Evolutionary conservation across 2,329 filamentous ascomycete genomes (phyloP).

Genomic region (Penicillium sp.): DNA sequence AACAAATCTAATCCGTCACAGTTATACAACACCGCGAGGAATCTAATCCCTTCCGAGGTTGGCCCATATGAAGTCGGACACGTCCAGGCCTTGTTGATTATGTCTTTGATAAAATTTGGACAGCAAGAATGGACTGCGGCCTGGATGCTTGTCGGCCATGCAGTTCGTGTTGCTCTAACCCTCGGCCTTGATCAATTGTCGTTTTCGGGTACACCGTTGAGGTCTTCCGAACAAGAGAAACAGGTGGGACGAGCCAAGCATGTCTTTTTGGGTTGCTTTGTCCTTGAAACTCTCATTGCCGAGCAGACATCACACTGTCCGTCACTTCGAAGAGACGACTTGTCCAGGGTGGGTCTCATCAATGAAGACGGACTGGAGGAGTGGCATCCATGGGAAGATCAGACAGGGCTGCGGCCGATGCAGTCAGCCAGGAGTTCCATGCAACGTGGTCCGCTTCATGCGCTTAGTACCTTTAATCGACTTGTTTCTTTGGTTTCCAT

Average conservation of each 20-base stretch:
- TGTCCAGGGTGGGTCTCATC: conserved; percentile 50
- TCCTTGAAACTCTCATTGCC: conserved; percentile 54
- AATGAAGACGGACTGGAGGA: conserved; percentile 69
- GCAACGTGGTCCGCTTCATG: conserved; percentile 42
- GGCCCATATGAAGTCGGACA: conserved; percentile 50
- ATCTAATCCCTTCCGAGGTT: conserved; percentile 50
- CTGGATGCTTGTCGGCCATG: conserved; percentile 64
- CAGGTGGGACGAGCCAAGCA: conserved; percentile 37
- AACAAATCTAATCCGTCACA: conserved; percentile 24
- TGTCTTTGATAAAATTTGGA: conserved; percentile 63
- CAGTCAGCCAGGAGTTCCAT: conserved; percentile 29
- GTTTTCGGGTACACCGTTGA: conserved; percentile 46
- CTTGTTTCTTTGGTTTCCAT: conserved; percentile 43
- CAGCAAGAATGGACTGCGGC: conserved; percentile 57
- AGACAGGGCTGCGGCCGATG: conserved; percentile 33
- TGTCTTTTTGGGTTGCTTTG: conserved; percentile 52
- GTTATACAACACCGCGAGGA: conserved; percentile 45
- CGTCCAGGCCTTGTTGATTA: conserved; percentile 56
- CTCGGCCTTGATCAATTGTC: conserved; percentile 38
- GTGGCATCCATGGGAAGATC: conserved; percentile 69
- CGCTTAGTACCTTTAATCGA: conserved; percentile 54
- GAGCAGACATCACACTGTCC: conserved; percentile 45
- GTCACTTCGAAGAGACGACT: conserved; percentile 51
- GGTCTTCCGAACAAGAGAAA: conserved; percentile 38
- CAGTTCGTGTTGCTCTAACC: conserved; percentile 51